Evolutionary conservation across 768 basidiomycete species (phyloP), one percentile per base, ranked within the genome.

Genomic region (Trametes cubensis): DNA sequence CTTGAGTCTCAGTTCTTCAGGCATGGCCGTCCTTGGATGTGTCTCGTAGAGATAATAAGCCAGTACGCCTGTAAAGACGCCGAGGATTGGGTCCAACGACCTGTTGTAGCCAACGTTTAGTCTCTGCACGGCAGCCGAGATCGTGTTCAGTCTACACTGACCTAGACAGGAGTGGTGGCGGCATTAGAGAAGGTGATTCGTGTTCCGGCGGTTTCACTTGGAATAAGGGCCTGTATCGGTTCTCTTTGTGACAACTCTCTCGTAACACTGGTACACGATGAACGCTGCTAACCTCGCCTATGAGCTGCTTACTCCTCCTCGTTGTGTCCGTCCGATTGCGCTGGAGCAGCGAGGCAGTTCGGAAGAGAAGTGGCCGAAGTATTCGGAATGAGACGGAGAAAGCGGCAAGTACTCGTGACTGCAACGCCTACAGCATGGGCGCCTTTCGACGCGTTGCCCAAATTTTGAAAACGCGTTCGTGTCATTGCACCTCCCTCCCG

Each of bases 11-110:
- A 89, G 78, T 6, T 86, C 83, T 25, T 79, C 75, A 0, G 82
- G 76, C 17, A 85, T 78, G 10, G 82, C 85, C 4, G 86, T 89
- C 41, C 92, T 85, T 6, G 92, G 92, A 73, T 94, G 85, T 28
- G 79, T 87, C 71, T 94, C 92, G 72, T 89, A 83, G 40, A 94
- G 83, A 71, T 90, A 86, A 72, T 86, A 94, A 6, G 92, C 92
- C 45, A 92, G 74, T 42, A 84, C 72, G 14, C 92, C 92, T 1
- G 91, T 92, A 70, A 92, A 87, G 55, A 92, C 74, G 7, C 91
- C 92, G 42, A 94, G 74, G 17, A 90, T 58, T 5, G 89, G 85
- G 73, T 94, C 92, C 5, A 92, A 67, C 1, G 81, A 71, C 26
- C 91, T 94, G 63, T 20, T 6, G 51, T 41, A 3, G 6, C 17